phyloP scores from a whole-genome alignment of 2,329 filamentous ascomycete genomes.

The Pyrenophora graminea region DNA sequence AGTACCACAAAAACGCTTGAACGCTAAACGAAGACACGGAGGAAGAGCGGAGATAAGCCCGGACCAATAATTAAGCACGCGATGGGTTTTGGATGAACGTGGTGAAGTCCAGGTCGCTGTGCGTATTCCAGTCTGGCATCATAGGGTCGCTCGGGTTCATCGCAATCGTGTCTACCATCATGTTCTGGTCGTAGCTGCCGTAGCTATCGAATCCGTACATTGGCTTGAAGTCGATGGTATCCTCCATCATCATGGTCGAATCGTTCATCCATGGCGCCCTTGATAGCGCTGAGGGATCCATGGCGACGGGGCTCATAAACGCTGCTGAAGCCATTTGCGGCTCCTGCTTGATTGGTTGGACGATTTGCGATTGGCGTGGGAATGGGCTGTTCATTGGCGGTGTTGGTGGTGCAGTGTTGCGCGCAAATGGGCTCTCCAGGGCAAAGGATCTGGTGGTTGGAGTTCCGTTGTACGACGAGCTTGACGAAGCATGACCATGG shows the following conservation, averaged over 20 bases:
- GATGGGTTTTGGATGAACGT: constrained; percentile 45
- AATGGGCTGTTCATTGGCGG: constrained; percentile 47
- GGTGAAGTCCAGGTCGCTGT: constrained; percentile 43
- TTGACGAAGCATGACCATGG: constrained; percentile 51
- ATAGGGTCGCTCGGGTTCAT: constrained; percentile 38
- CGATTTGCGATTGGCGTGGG: constrained; percentile 40
- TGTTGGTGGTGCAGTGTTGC: constrained; percentile 43
- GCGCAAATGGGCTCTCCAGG: constrained; percentile 38
- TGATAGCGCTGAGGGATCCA: constrained; percentile 39
- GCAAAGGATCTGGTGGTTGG: constrained; percentile 42
- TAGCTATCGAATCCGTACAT: constrained; percentile 41
- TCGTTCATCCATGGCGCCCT: constrained; percentile 39
- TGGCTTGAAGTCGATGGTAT: constrained; percentile 43
- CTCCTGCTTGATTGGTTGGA: constrained; percentile 39
- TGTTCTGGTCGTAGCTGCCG: constrained; percentile 37
- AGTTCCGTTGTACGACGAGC: constrained; percentile 45
- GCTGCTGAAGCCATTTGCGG: constrained; percentile 33
- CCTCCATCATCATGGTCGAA: constrained; percentile 43
- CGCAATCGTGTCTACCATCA: constrained; percentile 41
- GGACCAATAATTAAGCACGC: constrained; percentile 35
- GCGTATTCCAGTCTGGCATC: constrained; percentile 43
- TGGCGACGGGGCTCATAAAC: constrained; percentile 34
- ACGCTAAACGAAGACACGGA: constrained; percentile 37
- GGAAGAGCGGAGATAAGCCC: constrained; percentile 21
- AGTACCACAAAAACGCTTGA: constrained; percentile 40